Percentiles rank a stretch among this genome's conserved stretches.
Conservation (phyloP, 1,139 yeast genomes). For the Zygosaccharomyces sapae region DNA sequence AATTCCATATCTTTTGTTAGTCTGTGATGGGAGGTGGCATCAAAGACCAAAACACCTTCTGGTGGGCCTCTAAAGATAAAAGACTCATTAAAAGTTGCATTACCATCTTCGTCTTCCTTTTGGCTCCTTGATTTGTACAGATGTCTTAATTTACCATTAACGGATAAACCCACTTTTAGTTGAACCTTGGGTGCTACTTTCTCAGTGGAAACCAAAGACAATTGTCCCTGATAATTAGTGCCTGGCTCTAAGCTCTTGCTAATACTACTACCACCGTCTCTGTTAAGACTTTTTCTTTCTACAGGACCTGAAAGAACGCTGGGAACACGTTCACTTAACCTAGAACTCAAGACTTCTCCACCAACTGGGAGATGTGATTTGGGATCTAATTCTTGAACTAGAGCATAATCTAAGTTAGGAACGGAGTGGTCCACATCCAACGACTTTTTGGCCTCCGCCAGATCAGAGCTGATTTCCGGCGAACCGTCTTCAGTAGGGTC, state of each 20-base stretch:
- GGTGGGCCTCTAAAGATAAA: constrained; percentile 63
- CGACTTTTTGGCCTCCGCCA: constrained; percentile 18
- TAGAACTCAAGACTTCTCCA: constrained; percentile 14
- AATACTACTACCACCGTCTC: constrained; percentile 34
- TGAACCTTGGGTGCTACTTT: constrained; percentile 41
- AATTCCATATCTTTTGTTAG: constrained; percentile 68
- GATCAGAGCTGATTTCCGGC: constrained; percentile 5
- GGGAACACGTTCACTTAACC: constrained; percentile 15
- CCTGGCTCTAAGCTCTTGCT: constrained; percentile 41
- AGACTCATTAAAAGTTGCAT: constrained; percentile 60
- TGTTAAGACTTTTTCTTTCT: constrained; percentile 1
- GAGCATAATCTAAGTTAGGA: constrained; percentile 30
- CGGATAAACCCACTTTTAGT: constrained; percentile 50
- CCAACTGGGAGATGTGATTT: constrained; percentile 13
- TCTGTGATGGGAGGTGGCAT: constrained; percentile 63
- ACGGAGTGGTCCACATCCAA: constrained; percentile 30
- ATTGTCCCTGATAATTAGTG: constrained; percentile 50
- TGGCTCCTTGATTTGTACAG: constrained; percentile 60
- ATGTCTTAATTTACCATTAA: constrained; percentile 52
- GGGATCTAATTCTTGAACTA: constrained; percentile 21
- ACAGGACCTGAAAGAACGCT: constrained; percentile 9
- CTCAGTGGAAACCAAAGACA: constrained; percentile 45
- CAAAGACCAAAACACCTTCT: constrained; percentile 55
- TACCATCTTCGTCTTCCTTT: constrained; percentile 48
- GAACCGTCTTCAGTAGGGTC: constrained; percentile 4